Conservation (phyloP, 768 basidiomycete species). For the Hygrophoropsis aurantiaca region DNA sequence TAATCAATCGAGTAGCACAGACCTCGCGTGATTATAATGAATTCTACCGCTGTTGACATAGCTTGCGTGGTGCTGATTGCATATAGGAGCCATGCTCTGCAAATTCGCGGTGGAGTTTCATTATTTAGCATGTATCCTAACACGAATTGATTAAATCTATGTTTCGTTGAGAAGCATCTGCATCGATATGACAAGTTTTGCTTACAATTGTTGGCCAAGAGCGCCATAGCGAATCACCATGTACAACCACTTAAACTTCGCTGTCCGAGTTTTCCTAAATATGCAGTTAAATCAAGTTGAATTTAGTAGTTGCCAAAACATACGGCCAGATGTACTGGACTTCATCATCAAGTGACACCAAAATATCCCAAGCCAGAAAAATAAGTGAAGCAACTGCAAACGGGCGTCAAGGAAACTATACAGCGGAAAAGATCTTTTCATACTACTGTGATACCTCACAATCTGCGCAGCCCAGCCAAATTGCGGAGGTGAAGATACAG, state of each 20-base stretch:
- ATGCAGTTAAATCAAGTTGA: not conserved
- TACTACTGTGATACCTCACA: slow-evolving; percentile 1
- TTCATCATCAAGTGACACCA: slow-evolving; percentile 23
- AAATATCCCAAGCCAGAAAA: slow-evolving; percentile 21
- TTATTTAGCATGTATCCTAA: no score
- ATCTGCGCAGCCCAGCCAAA: not conserved
- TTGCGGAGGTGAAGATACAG: no score
- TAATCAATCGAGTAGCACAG: not conserved
- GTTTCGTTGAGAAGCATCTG: slow-evolving; percentile 7
- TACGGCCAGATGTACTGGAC: slow-evolving; percentile 26
- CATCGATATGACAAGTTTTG: slow-evolving; percentile 6
- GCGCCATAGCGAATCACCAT: slow-evolving; percentile 25
- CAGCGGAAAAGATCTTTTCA: not conserved
- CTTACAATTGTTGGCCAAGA: slow-evolving; percentile 20
- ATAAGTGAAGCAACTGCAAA: slow-evolving; percentile 18
- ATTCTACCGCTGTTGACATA: slow-evolving; percentile 16
- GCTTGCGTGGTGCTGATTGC: slow-evolving; percentile 12
- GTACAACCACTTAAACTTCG: slow-evolving; percentile 28
- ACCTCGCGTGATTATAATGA: slow-evolving; percentile 26
- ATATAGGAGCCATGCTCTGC: slow-evolving; percentile 18
- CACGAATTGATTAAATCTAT: slow-evolving; percentile 3
- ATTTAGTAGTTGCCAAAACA: not conserved
- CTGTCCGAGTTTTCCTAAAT: slow-evolving; percentile 22
- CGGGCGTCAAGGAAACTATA: not conserved
- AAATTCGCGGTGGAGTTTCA: no score